phyloP scores from a whole-genome alignment of 2,329 filamentous ascomycete genomes.

The Hymenoscyphus scutula region DNA sequence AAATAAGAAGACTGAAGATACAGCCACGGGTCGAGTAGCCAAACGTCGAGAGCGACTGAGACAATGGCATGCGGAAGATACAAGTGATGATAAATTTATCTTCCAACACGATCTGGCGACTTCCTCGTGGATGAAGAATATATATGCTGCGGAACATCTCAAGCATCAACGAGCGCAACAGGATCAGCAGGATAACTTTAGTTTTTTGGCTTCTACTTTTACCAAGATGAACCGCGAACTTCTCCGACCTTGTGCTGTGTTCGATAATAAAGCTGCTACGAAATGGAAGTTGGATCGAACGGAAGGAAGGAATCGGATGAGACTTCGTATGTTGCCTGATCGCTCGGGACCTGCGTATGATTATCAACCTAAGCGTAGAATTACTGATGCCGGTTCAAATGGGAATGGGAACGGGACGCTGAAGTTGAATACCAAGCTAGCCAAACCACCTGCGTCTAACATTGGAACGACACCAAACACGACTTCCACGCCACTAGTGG shows the following conservation, averaged over 20 bases:
- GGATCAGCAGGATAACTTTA: constrained; percentile 87
- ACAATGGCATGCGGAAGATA: constrained; percentile 71
- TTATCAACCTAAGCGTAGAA: constrained; percentile 81
- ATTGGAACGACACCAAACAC: constrained; percentile 17
- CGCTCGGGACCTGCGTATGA: constrained; percentile 64
- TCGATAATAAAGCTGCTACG: constrained; percentile 60
- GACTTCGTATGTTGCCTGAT: constrained; percentile 81
- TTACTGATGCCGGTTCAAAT: constrained; percentile 42
- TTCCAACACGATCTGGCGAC: constrained; percentile 84
- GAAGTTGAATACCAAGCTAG: constrained; percentile 36
- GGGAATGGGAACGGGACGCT: constrained; percentile 34
- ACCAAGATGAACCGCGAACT: constrained; percentile 76
- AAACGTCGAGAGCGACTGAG: constrained; percentile 81
- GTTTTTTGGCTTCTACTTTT: constrained; percentile 73
- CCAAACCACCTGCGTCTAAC: constrained; percentile 11
- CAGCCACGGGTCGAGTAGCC: constrained; percentile 63
- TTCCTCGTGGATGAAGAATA: constrained; percentile 91
- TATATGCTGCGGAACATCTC: constrained; percentile 85
- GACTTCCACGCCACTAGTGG: constrained; percentile 13
- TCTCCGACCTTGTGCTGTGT: constrained; percentile 75
- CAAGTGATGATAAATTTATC: constrained; percentile 67
- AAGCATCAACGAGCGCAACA: constrained; percentile 88
- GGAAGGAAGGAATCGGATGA: constrained; percentile 93
- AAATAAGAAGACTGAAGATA: constrained; percentile 76
- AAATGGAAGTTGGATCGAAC: constrained; percentile 96